Base-by-base conservation (phyloP, 495 filamentous ascomycete genomes). In the Penicillium alfredii region DNA sequence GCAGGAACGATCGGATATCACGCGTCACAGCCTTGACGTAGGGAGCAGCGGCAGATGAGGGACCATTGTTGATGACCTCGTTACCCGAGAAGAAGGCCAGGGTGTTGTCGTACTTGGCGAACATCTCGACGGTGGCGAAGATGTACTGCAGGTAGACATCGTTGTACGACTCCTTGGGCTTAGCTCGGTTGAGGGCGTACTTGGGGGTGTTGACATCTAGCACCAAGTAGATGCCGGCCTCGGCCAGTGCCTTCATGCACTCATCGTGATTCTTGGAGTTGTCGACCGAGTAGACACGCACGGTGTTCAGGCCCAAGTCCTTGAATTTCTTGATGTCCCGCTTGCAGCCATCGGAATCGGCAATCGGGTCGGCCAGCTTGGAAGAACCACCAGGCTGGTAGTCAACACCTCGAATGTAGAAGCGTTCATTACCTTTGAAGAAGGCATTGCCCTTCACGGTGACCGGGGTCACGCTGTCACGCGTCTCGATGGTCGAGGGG, bases 81-180 rank as follows among this genome's bases (percentile, higher is more conserved):
- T 97, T 96, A 24, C 86, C 90, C 11, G 89, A 93, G 73, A 95
- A 95, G 79, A 96, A 96, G 32, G 86, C 83, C 30, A 95, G 69
- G 8, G 84, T 89, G 69, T 97, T 97, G 68, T 71, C 64, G 65
- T 94, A 97, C 51, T 84, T 81, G 48, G 74, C 70, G 52, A 97
- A 95, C 35, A 73, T 80, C 56, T 96, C 89, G 43, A 96, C 78
- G 41, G 90, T 96, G 9, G 90, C 83, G 57, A 96, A 96, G 53
- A 95, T 67, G 62, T 82, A 88, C 67, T 96, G 88, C 17, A 96
- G 76, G 53, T 98, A 98, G 33, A 78, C 77, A 34, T 79, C 74
- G 60, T 96, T 98, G 78, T 98, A 98, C 6, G 90, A 95, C 3
- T 62, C 57, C 8, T 60, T 69, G 27, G 90, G 88, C 12, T 80